Evolutionary conservation across 768 basidiomycete species (phyloP).

Genomic region (Tricholoma bakamatsutake): DNA sequence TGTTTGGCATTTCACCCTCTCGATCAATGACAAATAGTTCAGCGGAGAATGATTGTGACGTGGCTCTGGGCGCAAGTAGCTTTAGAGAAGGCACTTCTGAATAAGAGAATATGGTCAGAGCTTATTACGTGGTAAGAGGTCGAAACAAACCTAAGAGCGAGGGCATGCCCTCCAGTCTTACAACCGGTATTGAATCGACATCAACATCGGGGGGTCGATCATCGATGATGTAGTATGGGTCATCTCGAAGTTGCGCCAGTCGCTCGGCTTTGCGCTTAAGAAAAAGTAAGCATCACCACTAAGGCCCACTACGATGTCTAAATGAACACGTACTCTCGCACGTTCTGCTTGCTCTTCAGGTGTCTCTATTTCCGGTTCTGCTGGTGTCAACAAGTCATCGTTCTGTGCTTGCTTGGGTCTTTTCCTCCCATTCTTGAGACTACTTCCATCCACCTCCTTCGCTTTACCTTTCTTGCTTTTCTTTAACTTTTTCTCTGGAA

Average conservation of each 20-base stretch:
- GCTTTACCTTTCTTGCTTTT: slow-evolving; percentile 41
- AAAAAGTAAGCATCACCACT: not conserved
- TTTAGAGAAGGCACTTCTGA: slow-evolving; percentile 27
- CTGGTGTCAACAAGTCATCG: slow-evolving; percentile 31
- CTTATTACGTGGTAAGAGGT: not conserved
- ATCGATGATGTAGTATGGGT: slow-evolving; percentile 89
- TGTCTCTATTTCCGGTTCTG: slow-evolving; percentile 40
- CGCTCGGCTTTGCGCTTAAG: slow-evolving; percentile 69
- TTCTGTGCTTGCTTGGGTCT: slow-evolving; percentile 25
- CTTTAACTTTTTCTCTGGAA: slow-evolving; percentile 39
- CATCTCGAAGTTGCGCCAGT: slow-evolving; percentile 69
- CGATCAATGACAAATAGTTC: slow-evolving; percentile 62
- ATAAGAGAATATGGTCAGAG: not conserved
- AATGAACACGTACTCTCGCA: slow-evolving; percentile 47
- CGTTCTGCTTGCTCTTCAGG: slow-evolving; percentile 54
- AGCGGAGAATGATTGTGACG: slow-evolving; percentile 33
- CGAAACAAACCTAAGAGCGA: slow-evolving; percentile 30
- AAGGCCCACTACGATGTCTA: not conserved
- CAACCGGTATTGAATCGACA: slow-evolving; percentile 89
- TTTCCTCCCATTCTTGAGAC: slow-evolving; percentile 26
- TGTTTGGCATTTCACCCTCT: slow-evolving; percentile 82
- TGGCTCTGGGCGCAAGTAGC: slow-evolving; percentile 39
- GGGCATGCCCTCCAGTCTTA: slow-evolving; percentile 71
- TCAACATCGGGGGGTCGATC: slow-evolving; percentile 49
- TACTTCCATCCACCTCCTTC: slow-evolving; percentile 20